Conservation (phyloP, 768 basidiomycete genomes). For the Ephemerocybe angulata region DNA sequence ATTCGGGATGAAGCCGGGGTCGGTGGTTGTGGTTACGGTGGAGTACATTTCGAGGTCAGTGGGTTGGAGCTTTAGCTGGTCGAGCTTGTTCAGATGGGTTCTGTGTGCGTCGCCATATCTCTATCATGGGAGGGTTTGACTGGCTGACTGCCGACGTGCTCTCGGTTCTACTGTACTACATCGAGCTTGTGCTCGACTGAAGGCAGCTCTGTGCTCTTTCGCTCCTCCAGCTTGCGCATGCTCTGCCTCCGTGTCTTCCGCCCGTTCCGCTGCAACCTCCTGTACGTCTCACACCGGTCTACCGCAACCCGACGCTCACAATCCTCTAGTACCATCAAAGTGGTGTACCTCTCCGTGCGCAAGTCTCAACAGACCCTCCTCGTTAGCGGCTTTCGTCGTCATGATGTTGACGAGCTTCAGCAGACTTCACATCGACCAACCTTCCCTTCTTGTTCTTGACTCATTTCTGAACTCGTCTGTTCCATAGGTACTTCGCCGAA, state of each 20-base stretch:
- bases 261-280: slow-evolving; percentile 82
- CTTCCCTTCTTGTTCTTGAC: background rate
- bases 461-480: no score
- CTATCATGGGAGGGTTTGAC: slow-evolving; percentile 3
- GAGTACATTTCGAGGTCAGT: slow-evolving; percentile 73
- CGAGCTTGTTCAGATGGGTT: slow-evolving; percentile 57
- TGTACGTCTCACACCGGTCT: no score
- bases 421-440: slow-evolving; percentile 49
- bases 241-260: slow-evolving; percentile 89
- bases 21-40: slow-evolving; percentile 82
- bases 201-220: slow-evolving; percentile 88
- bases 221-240: slow-evolving; percentile 88
- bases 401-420: slow-evolving; percentile 88
- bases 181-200: slow-evolving; percentile 79
- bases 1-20: slow-evolving; percentile 83
- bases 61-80: slow-evolving; percentile 74
- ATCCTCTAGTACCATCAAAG: slow-evolving; percentile 82
- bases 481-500: no score
- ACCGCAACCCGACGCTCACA: no score
- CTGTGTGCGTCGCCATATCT: slow-evolving; percentile 49
- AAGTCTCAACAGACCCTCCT: slow-evolving; percentile 84
- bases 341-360: slow-evolving; percentile 87
- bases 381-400: slow-evolving; percentile 81
- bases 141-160: slow-evolving; percentile 57
- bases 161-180: slow-evolving; percentile 85